phyloP scores from a whole-genome alignment of 2,329 filamentous ascomycete species.

The Chrysoporthe austroafricana region DNA sequence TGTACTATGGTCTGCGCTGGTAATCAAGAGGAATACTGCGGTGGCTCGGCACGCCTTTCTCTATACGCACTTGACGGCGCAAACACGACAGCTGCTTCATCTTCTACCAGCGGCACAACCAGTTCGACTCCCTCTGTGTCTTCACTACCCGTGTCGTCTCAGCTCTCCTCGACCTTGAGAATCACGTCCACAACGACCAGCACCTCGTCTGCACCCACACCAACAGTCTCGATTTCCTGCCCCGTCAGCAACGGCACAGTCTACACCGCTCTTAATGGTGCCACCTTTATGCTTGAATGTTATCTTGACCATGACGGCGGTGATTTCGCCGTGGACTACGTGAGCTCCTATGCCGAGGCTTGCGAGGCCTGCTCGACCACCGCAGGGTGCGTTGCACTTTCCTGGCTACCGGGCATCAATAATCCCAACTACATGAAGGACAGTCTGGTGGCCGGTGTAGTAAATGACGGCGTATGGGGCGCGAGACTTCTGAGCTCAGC shows the following conservation, averaged over 20 bases:
- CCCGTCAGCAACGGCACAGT: conserved; percentile 18
- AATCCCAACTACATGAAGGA: conserved; percentile 28
- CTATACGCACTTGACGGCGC: conserved; percentile 8
- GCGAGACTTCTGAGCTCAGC: conserved; percentile 18
- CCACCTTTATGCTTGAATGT: conserved; percentile 27
- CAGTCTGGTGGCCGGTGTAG: conserved; percentile 12
- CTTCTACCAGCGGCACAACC: background rate
- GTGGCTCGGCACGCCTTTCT: conserved; percentile 7
- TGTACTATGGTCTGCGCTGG: conserved; percentile 14
- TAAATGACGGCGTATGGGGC: conserved; percentile 25
- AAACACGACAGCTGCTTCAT: background rate
- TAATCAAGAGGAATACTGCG: conserved; percentile 14
- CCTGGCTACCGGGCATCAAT: conserved; percentile 21
- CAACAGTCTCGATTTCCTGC: conserved; percentile 22
- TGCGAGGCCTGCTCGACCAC: conserved; percentile 28
- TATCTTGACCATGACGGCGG: conserved; percentile 27
- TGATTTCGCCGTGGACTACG: conserved; percentile 19
- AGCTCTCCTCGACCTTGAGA: background rate
- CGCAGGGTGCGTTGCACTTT: conserved; percentile 21
- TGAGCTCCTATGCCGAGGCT: conserved; percentile 24
- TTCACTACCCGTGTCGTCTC: background rate
- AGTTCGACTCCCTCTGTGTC: background rate
- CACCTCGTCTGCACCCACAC: conserved; percentile 13
- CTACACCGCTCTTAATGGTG: conserved; percentile 22
- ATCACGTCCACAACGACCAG: conserved; percentile 7